Conservation (phyloP, 2,329 filamentous ascomycete genomes). For the Scedosporium aurantiacum region DNA sequence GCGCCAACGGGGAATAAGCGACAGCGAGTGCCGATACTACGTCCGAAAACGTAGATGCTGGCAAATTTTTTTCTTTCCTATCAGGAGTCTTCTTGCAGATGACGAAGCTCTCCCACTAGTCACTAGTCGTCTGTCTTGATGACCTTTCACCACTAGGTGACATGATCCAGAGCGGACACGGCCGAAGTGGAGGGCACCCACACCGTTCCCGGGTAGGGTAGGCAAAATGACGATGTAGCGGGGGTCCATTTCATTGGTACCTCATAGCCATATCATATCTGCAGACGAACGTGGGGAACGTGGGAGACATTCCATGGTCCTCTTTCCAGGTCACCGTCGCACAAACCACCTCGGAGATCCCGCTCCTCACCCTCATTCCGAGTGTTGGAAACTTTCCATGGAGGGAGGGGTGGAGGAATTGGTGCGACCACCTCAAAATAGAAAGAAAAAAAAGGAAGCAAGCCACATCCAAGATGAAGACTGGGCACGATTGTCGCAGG, state of each 20-base stretch:
- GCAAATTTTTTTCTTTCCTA: background rate
- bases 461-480: background rate
- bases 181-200: background rate
- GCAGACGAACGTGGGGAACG: conserved; percentile 1
- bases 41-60: conserved; percentile 1
- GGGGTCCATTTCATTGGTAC: background rate
- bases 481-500: background rate
- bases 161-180: background rate
- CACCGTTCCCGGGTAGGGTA: background rate
- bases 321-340: background rate
- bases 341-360: background rate
- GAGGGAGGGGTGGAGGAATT: background rate
- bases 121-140: background rate
- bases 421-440: background rate
- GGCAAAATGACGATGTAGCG: background rate
- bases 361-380: background rate
- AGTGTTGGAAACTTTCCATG: background rate
- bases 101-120: background rate
- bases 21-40: conserved; percentile 3
- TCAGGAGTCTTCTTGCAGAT: background rate
- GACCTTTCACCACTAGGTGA: background rate
- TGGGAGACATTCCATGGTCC: background rate
- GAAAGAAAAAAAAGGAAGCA: background rate
- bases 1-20: conserved; percentile 21
- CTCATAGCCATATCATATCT: background rate